Evolutionary conservation across 805 yeast species (phyloP), one percentile per base, ranked within the genome.

Genomic region (Sugiyamaella valdiviana): DNA sequence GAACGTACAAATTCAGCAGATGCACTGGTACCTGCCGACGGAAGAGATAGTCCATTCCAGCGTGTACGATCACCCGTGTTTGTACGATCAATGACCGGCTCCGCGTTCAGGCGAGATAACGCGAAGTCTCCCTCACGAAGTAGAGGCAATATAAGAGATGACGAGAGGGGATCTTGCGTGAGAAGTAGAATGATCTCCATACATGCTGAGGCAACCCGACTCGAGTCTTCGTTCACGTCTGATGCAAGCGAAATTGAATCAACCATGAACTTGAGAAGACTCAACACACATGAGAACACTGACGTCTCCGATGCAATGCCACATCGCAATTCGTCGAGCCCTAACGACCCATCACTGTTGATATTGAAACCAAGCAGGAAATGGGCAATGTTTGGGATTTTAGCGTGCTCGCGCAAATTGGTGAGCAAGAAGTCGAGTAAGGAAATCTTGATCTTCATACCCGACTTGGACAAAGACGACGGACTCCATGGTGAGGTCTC

Each of bases 281-380:
- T 62, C 2, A 85, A 58, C 6, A 89, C 58, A 0, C 81, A 69
- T 24, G 69, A 72, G 40, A 90, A 71, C 6, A 85, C 63, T 2
- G 89, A 82, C 14, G 72, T 69, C 0, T 66, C 70, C 0, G 86
- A 75, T 2, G 65, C 66, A 45, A 83, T 74, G 20, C 79, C 78
- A 0, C 87, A 79, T 0, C 67, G 60, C 0, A 70, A 61, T 2
- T 61, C 52, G 14, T 73, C 71, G 2, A 63, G 53, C 2, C 80
- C 79, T n/a, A 81, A 62, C 0, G 77, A 63, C 17, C 80, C 66
- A n/a, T 75, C 70, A 45, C 74, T 77, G 1, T 67, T 64, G 35
- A 75, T 66, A 38, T 78, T 80, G 63, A 81, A 88, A 0, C 98
- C 98, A 1, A 91, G 71, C 6, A 91, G 63, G 56, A 83, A 82